Conservation (phyloP, 768 basidiomycete genomes). For the Rhodotorula kratochvilovae region DNA sequence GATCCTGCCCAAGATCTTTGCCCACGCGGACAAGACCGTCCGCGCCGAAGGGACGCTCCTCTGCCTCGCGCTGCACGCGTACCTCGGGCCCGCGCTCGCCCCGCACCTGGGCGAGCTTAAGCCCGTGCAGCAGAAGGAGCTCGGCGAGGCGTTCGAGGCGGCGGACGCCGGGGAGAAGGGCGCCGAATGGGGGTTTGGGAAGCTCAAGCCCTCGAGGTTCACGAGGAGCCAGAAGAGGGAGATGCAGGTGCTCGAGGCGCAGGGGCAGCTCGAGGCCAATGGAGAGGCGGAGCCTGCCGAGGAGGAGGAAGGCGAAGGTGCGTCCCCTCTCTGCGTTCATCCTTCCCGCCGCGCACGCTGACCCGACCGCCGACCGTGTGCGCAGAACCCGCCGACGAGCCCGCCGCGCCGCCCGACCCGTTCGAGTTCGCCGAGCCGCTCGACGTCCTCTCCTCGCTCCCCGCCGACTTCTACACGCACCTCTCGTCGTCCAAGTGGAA, state of each 20-base stretch:
- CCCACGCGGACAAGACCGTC: conserved; percentile 90
- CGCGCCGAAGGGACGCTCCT: conserved; percentile 83
- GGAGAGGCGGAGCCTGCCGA: conserved; percentile 45
- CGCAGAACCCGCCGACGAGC: conserved; percentile 13
- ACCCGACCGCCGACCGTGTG: conserved; percentile 41
- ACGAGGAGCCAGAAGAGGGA: conserved; percentile 75
- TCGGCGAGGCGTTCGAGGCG: conserved; percentile 75
- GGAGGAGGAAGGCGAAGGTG: conserved; percentile 34
- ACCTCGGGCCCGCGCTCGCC: conserved; percentile 75
- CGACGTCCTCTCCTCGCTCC: conserved; percentile 69
- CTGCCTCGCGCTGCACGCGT: conserved; percentile 72
- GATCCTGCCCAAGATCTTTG: conserved; percentile 83
- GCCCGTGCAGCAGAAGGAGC: conserved; percentile 91
- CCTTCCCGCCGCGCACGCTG: conserved; percentile 35
- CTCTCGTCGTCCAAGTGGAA: conserved; percentile 96
- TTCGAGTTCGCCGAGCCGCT: conserved; percentile 73
- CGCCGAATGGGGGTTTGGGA: conserved; percentile 74
- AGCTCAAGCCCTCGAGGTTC: conserved; percentile 60
- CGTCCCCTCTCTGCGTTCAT: not conserved
- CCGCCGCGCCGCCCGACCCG: conserved; percentile 57
- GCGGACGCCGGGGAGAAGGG: conserved; percentile 72
- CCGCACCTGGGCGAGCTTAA: conserved; percentile 84
- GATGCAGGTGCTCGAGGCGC: conserved; percentile 47
- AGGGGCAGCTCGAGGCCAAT: conserved; percentile 51
- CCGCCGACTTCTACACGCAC: conserved; percentile 65